Conservation (phyloP, 2,329 filamentous ascomycete genomes). For the Penicillium oxalicum region DNA sequence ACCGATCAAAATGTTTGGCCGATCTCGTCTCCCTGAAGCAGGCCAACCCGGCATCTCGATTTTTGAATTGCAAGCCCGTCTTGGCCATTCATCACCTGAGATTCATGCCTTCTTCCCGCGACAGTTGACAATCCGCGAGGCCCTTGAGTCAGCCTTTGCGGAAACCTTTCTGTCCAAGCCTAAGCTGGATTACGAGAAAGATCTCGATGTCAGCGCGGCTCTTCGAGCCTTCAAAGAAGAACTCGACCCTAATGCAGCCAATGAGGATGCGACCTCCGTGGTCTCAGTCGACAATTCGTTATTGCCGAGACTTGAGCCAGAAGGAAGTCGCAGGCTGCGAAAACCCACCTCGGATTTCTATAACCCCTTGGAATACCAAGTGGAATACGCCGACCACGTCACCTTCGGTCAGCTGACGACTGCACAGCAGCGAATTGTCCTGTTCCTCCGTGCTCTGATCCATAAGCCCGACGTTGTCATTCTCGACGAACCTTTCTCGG, state of each 20-base stretch:
- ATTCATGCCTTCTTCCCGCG: conserved; percentile 90
- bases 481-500: conserved; percentile 81
- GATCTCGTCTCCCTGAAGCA: conserved; percentile 67
- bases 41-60: conserved; percentile 72
- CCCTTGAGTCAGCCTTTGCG: conserved; percentile 82
- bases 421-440: conserved; percentile 64
- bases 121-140: conserved; percentile 63
- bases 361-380: conserved; percentile 22
- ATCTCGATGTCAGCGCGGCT: conserved; percentile 59
- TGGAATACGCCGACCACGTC: conserved; percentile 67
- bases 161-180: conserved; percentile 75
- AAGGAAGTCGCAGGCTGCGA: not conserved
- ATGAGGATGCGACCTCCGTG: conserved; percentile 7
- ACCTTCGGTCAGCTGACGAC: conserved; percentile 60
- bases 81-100: conserved; percentile 91
- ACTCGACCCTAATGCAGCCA: conserved; percentile 53
- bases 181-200: conserved; percentile 53
- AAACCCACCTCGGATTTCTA: not conserved
- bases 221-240: conserved; percentile 74
- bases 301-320: conserved; percentile 16
- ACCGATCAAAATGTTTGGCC: conserved; percentile 80
- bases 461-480: conserved; percentile 77
- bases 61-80: conserved; percentile 83
- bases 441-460: conserved; percentile 76
- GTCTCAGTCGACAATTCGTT: conserved; percentile 11